These are phyloP conservation scores for Wallacemonas sp. DNA, from an alignment of 208 protist species.

Conservation along the genomic window DNA sequence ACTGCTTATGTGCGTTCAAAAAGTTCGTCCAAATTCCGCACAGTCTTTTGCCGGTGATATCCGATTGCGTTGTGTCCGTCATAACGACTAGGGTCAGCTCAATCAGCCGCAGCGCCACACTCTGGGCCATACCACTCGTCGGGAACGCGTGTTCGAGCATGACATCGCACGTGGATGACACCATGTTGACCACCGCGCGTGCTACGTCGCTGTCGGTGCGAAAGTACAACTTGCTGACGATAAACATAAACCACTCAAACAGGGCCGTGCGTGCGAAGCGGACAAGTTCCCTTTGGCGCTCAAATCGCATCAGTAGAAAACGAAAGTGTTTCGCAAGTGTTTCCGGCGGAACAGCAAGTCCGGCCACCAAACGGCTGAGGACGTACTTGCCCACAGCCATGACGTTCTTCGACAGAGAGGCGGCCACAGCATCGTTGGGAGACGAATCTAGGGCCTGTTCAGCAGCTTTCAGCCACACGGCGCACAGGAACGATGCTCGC, in stretches of 20 bases:
- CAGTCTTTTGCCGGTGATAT: conserved; percentile 27
- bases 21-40: conserved; percentile 34
- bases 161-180: conserved; percentile 33
- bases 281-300: conserved; percentile 25
- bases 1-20: conserved; percentile 5
- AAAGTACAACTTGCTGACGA: conserved; percentile 45
- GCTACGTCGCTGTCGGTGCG: conserved; percentile 32
- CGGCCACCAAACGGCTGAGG: conserved; percentile 56
- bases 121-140: conserved; percentile 38
- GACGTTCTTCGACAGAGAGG: conserved; percentile 39
- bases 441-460: conserved; percentile 32
- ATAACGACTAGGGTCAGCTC: conserved; percentile 42
- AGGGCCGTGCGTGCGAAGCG: conserved; percentile 34
- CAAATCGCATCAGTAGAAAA: conserved; percentile 32
- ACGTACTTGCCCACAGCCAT: conserved; percentile 54
- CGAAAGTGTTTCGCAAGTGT: conserved; percentile 42
- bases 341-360: conserved; percentile 40
- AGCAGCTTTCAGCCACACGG: conserved; percentile 56
- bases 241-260: conserved; percentile 67
- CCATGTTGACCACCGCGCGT: conserved; percentile 37
- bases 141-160: conserved; percentile 57
- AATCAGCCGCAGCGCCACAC: conserved; percentile 37
- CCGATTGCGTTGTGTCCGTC: conserved; percentile 12
- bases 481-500: conserved; percentile 46
- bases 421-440: neutral